Evolutionary conservation across 2,329 filamentous ascomycete genomes (phyloP).

Genomic region (Penicillium italicum): DNA sequence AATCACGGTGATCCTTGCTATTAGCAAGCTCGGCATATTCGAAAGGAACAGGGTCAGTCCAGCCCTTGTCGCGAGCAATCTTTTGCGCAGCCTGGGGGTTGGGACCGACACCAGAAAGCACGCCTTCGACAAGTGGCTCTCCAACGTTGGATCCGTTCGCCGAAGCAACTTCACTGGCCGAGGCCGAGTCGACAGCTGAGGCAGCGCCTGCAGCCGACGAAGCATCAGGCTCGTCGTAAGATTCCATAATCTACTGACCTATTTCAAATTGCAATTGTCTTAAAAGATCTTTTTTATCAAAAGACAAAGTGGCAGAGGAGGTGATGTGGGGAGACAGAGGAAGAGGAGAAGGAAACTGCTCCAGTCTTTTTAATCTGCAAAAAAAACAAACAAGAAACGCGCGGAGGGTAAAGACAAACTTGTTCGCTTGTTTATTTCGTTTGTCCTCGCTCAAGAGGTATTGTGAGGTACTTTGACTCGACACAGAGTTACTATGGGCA

Average conservation of each 20-base stretch:
- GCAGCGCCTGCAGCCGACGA: background rate
- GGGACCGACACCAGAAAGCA: slow-evolving; percentile 2
- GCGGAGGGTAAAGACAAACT: no score
- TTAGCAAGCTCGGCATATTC: slow-evolving; percentile 35
- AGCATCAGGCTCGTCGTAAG: background rate
- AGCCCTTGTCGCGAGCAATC: slow-evolving; percentile 39
- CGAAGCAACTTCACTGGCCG: background rate
- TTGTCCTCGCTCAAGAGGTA: background rate
- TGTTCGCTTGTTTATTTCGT: no score
- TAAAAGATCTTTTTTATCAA: background rate
- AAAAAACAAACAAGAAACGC: no score
- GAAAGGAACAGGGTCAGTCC: slow-evolving; percentile 37
- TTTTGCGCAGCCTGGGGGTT: slow-evolving; percentile 18
- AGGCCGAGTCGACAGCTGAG: background rate
- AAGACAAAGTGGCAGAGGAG: background rate
- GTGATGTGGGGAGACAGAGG: background rate
- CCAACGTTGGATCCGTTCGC: background rate
- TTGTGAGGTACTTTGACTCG: background rate
- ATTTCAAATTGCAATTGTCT: background rate
- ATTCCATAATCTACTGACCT: background rate
- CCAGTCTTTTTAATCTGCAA: no score
- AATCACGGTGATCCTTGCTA: slow-evolving; percentile 34
- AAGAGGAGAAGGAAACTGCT: no score
- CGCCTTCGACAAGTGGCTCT: background rate
- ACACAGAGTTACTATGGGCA: no score